phyloP scores from a whole-genome alignment of 108 stramenopile species.

The Pseudonitzschia delicatissima region DNA sequence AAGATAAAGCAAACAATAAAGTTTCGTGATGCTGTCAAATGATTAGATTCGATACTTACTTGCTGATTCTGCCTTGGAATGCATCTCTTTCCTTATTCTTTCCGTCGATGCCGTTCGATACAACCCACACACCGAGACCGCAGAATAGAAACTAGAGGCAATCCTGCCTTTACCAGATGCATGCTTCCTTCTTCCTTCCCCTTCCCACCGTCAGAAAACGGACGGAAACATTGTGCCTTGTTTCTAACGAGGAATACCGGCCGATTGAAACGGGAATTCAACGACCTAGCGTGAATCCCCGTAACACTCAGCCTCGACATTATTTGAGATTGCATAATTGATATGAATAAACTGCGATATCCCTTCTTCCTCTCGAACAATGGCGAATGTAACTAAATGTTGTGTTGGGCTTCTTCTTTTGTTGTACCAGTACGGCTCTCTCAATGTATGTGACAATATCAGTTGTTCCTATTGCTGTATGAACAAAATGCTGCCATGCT shows the following conservation, averaged over 20 bases:
- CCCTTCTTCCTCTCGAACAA: too few relatives aligned
- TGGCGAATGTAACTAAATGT: too few relatives aligned
- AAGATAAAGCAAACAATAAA: conserved; percentile 5
- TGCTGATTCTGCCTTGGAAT: conserved; percentile 67
- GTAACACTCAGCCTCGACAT: too few relatives aligned
- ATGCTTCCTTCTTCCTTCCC: conserved; percentile 24
- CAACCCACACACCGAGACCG: conserved; percentile 72
- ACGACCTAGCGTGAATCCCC: too few relatives aligned
- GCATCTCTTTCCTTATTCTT: conserved; percentile 79
- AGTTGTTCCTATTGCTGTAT: too few relatives aligned
- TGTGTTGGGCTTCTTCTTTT: too few relatives aligned
- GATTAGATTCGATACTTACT: conserved; percentile 35
- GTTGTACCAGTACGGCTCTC: too few relatives aligned
- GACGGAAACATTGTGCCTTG: neutral
- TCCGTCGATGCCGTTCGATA: conserved; percentile 79
- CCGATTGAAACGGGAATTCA: too few relatives aligned
- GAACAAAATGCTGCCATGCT: too few relatives aligned
- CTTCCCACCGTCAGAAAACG: neutral
- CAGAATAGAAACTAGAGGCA: conserved; percentile 81
- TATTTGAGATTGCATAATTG: too few relatives aligned
- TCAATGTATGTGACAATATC: too few relatives aligned
- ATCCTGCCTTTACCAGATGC: conserved; percentile 50
- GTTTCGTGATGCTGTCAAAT: neutral
- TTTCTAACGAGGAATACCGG: neutral
- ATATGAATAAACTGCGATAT: too few relatives aligned